Percentiles rank a stretch among this genome's conserved stretches.
These are phyloP conservation scores for Umbelopsis ramanniana DNA, from an alignment of 192 early-diverging fungal species.

Conservation along the genomic window DNA sequence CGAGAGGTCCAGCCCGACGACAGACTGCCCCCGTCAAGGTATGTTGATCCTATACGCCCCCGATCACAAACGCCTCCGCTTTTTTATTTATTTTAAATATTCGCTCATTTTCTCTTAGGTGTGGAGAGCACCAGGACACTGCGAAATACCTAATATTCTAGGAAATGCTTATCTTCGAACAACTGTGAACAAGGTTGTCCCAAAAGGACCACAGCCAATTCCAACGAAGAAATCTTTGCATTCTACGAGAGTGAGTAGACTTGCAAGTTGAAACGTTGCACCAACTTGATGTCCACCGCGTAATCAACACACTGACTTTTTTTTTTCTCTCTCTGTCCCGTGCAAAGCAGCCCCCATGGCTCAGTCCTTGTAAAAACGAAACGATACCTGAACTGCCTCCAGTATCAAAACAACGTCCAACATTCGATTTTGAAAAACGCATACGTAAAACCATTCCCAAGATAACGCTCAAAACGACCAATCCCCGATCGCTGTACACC, in stretches of 20 bases:
- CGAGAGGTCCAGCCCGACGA: constrained; percentile 10
- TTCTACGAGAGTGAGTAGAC: constrained; percentile 5
- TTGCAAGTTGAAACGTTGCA: not conserved
- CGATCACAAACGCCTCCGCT: not conserved
- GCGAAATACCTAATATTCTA: constrained; percentile 38
- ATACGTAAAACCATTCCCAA: constrained; percentile 36
- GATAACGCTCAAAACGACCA: constrained; percentile 24
- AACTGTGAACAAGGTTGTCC: not conserved
- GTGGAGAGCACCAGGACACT: constrained; percentile 37
- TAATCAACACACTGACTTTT: not conserved
- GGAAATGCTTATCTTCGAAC: constrained; percentile 34
- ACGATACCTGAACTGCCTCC: constrained; percentile 13
- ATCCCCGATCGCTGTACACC: constrained; percentile 33
- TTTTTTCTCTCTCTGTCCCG: not conserved
- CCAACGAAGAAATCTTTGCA: not conserved
- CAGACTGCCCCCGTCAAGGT: constrained; percentile 22
- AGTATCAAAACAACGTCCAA: constrained; percentile 4
- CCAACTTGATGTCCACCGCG: not conserved
- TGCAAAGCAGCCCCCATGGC: constrained; percentile 36
- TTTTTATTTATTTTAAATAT: not conserved
- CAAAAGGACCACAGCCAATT: not conserved
- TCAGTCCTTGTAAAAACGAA: constrained; percentile 19
- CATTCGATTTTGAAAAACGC: constrained; percentile 38
- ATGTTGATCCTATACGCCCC: not conserved
- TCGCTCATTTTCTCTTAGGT: not conserved